Conservation (phyloP, 768 basidiomycete species). For the Trametes coccinea region DNA sequence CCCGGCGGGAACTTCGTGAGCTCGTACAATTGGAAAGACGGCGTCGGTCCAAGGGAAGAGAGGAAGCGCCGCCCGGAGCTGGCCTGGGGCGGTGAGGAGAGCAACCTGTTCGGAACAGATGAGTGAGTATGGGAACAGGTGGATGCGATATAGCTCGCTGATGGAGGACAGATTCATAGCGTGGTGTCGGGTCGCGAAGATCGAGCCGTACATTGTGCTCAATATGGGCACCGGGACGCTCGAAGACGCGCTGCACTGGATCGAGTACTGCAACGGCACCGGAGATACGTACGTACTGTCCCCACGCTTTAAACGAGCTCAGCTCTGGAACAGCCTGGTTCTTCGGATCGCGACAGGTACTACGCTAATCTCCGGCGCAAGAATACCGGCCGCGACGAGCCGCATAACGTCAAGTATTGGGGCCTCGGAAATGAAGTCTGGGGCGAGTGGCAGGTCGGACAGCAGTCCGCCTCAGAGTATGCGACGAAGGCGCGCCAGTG, state of each 20-base stretch:
- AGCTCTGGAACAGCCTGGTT: background rate
- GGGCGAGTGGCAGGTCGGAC: constrained; percentile 59
- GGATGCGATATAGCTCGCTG: background rate
- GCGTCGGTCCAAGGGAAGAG: constrained; percentile 50
- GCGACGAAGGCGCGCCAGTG: constrained; percentile 57
- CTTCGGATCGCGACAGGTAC: constrained; percentile 22
- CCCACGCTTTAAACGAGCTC: background rate
- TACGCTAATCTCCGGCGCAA: constrained; percentile 61
- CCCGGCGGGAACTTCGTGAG: constrained; percentile 30
- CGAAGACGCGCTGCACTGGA: constrained; percentile 59
- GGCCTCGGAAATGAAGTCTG: constrained; percentile 56
- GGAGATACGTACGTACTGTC: constrained; percentile 33
- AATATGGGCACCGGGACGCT: constrained; percentile 68
- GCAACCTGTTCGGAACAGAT: constrained; percentile 60
- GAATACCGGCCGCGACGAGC: constrained; percentile 52
- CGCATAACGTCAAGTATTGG: constrained; percentile 46
- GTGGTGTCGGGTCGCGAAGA: constrained; percentile 51
- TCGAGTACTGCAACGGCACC: constrained; percentile 63
- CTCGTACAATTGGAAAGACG: constrained; percentile 42
- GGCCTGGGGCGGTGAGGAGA: constrained; percentile 61
- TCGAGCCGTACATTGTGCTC: constrained; percentile 59
- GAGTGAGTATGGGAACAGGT: constrained; percentile 18
- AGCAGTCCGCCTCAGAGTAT: constrained; percentile 56
- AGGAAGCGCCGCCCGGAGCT: constrained; percentile 58
- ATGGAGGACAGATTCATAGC: constrained; percentile 48